A percentile compares a stretch with the other conserved stretches of the same genome.
Evolutionary conservation across 345 rosid species (phyloP).

Genomic region (Linum usitatissimum): DNA sequence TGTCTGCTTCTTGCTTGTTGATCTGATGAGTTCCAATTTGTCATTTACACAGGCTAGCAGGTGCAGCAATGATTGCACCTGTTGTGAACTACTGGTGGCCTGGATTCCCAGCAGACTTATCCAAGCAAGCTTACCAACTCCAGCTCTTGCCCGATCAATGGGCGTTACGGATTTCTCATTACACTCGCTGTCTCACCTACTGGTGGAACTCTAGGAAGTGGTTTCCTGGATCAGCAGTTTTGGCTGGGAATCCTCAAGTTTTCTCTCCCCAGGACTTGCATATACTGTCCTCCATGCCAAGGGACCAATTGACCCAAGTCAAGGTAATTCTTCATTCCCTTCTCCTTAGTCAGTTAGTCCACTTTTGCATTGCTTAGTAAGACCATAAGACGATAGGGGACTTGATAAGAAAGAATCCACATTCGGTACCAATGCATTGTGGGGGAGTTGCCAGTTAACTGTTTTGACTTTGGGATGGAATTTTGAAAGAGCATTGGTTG

Average conservation of each 20-base stretch:
- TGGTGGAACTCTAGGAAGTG: conserved; percentile 70
- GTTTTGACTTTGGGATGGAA: too few species aligned
- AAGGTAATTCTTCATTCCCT: conserved; percentile 32
- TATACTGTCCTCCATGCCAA: conserved; percentile 43
- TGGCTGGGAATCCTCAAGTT: conserved; percentile 47
- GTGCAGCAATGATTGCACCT: conserved; percentile 64
- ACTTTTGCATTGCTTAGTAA: too few species aligned
- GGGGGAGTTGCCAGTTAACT: too few species aligned
- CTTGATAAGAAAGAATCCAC: too few species aligned
- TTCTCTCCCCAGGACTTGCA: conserved; percentile 56
- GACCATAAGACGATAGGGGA: too few species aligned
- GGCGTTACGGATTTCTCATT: conserved; percentile 44
- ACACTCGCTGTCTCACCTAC: conserved; percentile 49
- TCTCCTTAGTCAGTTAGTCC: too few species aligned
- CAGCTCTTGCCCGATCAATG: conserved; percentile 24
- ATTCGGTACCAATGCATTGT: too few species aligned
- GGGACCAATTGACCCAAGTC: conserved; percentile 65
- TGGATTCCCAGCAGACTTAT: conserved; percentile 49
- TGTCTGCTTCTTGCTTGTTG: not conserved
- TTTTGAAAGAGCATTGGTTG: too few species aligned
- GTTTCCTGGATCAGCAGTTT: conserved; percentile 41
- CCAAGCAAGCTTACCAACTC: conserved; percentile 50
- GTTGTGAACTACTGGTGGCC: conserved; percentile 69
- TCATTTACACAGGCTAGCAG: conserved; percentile 49
- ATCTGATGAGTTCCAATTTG: not conserved